These are phyloP conservation scores for Lyophyllum semitale DNA, from an alignment of 768 basidiomycete genomes.

Conservation along the genomic window DNA sequence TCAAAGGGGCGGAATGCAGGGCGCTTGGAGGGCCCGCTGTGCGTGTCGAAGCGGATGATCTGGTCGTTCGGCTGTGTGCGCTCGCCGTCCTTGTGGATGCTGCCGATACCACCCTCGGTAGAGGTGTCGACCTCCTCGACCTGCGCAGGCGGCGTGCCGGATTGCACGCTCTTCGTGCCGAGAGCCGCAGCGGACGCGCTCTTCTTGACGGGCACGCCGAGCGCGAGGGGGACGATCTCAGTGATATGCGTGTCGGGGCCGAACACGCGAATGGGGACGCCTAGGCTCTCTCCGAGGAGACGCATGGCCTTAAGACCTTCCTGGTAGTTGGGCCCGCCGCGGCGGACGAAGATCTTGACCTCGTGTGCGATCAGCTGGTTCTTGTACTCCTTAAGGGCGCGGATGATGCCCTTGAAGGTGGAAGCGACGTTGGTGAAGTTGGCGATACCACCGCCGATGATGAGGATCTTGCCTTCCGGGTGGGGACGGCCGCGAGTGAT, in stretches of 20 bases:
- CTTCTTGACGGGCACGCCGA: constrained; percentile 73
- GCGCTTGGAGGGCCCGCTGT: constrained; percentile 43
- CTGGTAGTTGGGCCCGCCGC: constrained; percentile 99
- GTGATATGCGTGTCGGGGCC: constrained; percentile 99
- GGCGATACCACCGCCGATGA: constrained; percentile 99
- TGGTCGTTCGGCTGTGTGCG: constrained; percentile 86
- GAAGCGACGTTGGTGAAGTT: constrained; percentile 99
- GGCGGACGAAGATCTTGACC: constrained; percentile 96
- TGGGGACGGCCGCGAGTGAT: constrained; percentile 88
- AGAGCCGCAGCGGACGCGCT: constrained; percentile 21
- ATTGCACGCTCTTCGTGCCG: constrained; percentile 38
- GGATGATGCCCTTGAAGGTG: constrained; percentile 99
- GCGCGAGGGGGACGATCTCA: constrained; percentile 97
- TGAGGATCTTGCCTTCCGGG: constrained; percentile 93
- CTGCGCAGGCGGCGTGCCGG: constrained; percentile 38
- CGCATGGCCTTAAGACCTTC: constrained; percentile 97
- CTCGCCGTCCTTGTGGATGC: constrained; percentile 75
- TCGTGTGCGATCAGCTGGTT: constrained; percentile 76
- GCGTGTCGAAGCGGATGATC: constrained; percentile 84
- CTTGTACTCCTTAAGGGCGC: constrained; percentile 93
- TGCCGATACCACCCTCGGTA: constrained; percentile 54
- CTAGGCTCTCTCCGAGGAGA: constrained; percentile 93
- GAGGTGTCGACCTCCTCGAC: constrained; percentile 40
- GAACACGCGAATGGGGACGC: constrained; percentile 95
- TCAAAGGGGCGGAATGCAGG: constrained; percentile 93